Percentiles rank a stretch among this genome's conserved stretches.
Conservation (phyloP, 139 green algal species). For the Parachlorella kessleri region DNA sequence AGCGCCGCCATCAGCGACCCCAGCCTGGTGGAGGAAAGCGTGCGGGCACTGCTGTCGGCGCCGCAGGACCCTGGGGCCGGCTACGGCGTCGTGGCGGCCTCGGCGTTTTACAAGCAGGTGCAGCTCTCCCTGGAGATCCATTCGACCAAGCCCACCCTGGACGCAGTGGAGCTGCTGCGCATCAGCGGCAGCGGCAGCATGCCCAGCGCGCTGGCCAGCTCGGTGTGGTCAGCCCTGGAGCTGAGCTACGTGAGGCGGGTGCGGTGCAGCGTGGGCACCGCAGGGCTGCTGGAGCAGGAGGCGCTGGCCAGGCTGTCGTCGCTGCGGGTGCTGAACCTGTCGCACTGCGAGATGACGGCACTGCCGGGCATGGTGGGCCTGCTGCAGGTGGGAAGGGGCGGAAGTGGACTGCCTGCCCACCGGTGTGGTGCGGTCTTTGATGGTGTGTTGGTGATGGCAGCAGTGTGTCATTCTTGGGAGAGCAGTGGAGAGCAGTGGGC, state of each 20-base stretch:
- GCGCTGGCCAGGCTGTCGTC: constrained; percentile 28
- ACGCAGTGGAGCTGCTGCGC: constrained; percentile 46
- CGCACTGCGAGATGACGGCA: constrained; percentile 47
- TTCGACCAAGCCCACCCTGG: constrained; percentile 43
- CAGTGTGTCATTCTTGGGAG: no score
- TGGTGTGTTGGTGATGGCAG: no score
- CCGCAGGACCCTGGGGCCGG: no score
- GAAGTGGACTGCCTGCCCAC: no score
- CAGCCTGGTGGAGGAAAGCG: constrained; percentile 34
- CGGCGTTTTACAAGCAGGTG: neutral
- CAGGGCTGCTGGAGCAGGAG: constrained; percentile 25
- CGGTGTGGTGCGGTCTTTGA: no score
- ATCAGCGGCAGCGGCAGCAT: constrained; percentile 18
- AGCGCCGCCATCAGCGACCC: constrained; percentile 17
- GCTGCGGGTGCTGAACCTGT: constrained; percentile 67
- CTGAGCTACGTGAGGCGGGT: constrained; percentile 38
- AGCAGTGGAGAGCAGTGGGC: no score
- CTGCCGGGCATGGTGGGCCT: constrained; percentile 44
- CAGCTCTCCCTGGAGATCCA: constrained; percentile 34
- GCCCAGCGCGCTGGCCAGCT: constrained; percentile 38
- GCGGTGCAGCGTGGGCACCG: constrained; percentile 51
- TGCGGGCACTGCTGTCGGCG: neutral
- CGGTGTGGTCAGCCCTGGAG: constrained; percentile 49
- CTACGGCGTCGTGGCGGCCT: constrained; percentile 20
- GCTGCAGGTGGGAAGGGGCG: no score